Percentiles rank a stretch among this genome's conserved stretches.
These are phyloP conservation scores for Coelastrella sp. DNA, from an alignment of 139 green algal genomes.

Conservation along the genomic window DNA sequence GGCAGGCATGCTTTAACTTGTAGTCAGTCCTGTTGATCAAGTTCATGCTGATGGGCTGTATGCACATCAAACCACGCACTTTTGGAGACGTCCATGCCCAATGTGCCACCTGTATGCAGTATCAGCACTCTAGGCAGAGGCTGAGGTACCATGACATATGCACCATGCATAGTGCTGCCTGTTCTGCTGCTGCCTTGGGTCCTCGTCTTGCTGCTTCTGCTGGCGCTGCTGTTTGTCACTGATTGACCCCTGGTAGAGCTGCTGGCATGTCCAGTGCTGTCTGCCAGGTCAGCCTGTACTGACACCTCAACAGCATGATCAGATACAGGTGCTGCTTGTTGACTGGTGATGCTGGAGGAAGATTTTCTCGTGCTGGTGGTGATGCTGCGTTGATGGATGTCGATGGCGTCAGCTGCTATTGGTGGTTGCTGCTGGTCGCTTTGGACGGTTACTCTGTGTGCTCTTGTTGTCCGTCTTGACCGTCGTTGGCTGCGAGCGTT, in stretches of 20 bases:
- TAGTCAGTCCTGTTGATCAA: too few relatives aligned
- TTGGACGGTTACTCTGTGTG: background rate
- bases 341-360: too few relatives aligned
- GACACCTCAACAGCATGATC: too few relatives aligned
- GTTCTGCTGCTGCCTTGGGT: background rate
- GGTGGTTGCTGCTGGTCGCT: background rate
- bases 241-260: too few relatives aligned
- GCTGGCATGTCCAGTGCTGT: too few relatives aligned
- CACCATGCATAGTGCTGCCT: constrained; percentile 18
- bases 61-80: background rate
- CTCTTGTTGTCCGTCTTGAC: background rate
- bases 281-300: too few relatives aligned
- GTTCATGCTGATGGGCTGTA: too few relatives aligned
- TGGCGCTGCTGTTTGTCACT: background rate
- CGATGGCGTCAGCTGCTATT: background rate
- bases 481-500: background rate
- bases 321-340: too few relatives aligned
- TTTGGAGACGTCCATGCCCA: constrained; percentile 80
- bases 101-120: constrained; percentile 88
- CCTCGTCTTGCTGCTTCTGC: background rate
- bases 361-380: too few relatives aligned
- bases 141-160: constrained; percentile 65
- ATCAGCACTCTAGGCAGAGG: constrained; percentile 84
- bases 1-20: too few relatives aligned
- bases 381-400: too few relatives aligned